Percentiles rank a stretch among this genome's conserved stretches.
Evolutionary conservation across 225 moss, liverwort and hornwort genomes (phyloP).

Genomic region (Asterella californica): DNA sequence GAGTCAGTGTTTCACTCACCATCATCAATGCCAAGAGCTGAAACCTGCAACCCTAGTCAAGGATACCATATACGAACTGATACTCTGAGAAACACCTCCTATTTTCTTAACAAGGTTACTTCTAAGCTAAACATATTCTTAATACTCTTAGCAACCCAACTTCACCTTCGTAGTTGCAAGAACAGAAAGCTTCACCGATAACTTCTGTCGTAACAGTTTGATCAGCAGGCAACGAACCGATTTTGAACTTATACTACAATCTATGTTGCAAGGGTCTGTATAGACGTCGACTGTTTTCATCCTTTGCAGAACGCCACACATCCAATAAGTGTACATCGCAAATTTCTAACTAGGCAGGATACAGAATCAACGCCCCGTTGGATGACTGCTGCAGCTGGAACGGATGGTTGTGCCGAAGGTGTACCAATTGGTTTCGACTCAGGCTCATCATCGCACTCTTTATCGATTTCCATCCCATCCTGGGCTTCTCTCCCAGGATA

Average conservation of each 20-base stretch:
- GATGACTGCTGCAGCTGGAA: slow-evolving; percentile 45
- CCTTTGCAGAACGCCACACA: not conserved
- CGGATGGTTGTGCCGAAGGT: slow-evolving; percentile 39
- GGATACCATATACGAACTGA: not conserved
- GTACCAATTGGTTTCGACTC: slow-evolving; percentile 17
- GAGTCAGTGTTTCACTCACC: slow-evolving; percentile 27
- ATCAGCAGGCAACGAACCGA: not conserved
- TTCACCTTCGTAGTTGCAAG: not conserved
- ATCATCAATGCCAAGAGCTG: slow-evolving; percentile 44
- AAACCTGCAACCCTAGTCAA: slow-evolving; percentile 34
- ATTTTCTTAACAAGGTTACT: not conserved
- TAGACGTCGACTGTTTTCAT: not conserved
- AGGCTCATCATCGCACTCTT: slow-evolving; percentile 27
- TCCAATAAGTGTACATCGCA: not conserved
- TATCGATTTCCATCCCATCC: slow-evolving; percentile 14
- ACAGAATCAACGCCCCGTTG: slow-evolving; percentile 68
- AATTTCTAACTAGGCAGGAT: slow-evolving; percentile 47
- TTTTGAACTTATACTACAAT: not conserved
- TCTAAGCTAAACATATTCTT: too few species aligned
- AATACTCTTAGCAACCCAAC: not conserved
- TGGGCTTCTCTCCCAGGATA: slow-evolving; percentile 29
- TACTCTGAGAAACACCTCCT: not conserved
- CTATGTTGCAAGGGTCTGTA: not conserved
- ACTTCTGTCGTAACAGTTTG: not conserved
- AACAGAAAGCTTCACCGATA: not conserved